phyloP scores from a whole-genome alignment of 2,329 filamentous ascomycete genomes.

The Penicillium sp. region DNA sequence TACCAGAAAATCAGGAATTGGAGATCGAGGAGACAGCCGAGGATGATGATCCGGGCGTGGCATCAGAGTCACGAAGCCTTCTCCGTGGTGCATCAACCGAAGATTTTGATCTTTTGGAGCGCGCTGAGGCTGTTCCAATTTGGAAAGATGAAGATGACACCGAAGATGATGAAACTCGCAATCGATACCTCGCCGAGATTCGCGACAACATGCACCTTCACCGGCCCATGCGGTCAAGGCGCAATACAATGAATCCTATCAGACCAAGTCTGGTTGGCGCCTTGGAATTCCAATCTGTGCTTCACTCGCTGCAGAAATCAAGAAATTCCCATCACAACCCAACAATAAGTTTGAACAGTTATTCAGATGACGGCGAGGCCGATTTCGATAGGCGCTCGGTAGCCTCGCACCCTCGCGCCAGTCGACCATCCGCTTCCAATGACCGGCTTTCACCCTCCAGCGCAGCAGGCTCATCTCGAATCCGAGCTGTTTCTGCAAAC shows the following conservation, averaged over 20 bases:
- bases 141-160: constrained; percentile 57
- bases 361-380: constrained; percentile 64
- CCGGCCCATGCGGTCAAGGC: constrained; percentile 64
- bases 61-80: constrained; percentile 48
- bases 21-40: constrained; percentile 58
- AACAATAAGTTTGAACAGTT: constrained; percentile 68
- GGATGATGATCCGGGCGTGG: constrained; percentile 55
- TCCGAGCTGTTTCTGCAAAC: constrained; percentile 62
- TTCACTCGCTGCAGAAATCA: constrained; percentile 82
- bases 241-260: constrained; percentile 78
- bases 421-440: constrained; percentile 20
- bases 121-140: constrained; percentile 46
- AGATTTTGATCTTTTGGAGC: constrained; percentile 66
- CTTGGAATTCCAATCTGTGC: constrained; percentile 86
- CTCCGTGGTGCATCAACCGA: constrained; percentile 55
- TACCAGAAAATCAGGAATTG: constrained; percentile 60
- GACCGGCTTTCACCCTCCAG: constrained; percentile 29
- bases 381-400: constrained; percentile 52
- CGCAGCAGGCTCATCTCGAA: constrained; percentile 32
- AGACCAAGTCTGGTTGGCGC: constrained; percentile 90
- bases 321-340: constrained; percentile 69
- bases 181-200: constrained; percentile 74
- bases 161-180: constrained; percentile 57
- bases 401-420: constrained; percentile 47
- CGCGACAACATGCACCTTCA: constrained; percentile 90